Percentiles rank a stretch among this genome's conserved stretches.
These are phyloP conservation scores for Tuber borchii DNA, from an alignment of 495 filamentous ascomycete species.

Conservation along the genomic window DNA sequence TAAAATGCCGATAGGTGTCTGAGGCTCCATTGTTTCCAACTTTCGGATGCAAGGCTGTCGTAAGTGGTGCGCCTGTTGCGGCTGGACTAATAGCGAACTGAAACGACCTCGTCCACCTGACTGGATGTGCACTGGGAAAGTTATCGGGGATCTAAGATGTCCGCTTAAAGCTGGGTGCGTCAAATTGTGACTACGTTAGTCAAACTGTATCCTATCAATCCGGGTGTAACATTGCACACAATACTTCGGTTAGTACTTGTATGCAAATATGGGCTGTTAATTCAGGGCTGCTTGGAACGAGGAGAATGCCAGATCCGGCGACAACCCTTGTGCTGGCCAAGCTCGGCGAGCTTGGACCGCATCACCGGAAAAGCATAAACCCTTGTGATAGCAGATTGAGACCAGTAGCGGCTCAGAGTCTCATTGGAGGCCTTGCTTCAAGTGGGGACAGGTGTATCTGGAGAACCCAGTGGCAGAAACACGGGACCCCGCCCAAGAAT, in stretches of 20 bases:
- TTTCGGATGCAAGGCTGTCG: neutral
- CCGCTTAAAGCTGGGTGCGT: too few relatives aligned
- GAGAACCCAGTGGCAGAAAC: neutral
- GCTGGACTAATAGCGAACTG: neutral
- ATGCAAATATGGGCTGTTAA: neutral
- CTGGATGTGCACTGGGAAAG: neutral
- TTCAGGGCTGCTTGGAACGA: neutral
- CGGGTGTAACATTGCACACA: neutral
- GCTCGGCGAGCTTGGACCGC: neutral
- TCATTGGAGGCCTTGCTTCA: neutral
- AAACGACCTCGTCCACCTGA: neutral
- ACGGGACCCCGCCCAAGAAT: neutral
- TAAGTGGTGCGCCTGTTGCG: neutral
- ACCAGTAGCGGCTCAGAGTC: neutral
- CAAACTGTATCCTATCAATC: neutral
- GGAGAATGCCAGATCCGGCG: neutral
- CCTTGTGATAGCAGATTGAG: neutral
- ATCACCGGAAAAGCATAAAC: neutral
- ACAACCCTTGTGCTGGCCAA: neutral
- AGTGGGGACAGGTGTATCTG: neutral
- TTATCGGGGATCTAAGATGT: neutral
- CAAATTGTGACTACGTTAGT: neutral
- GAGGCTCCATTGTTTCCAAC: neutral
- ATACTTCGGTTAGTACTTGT: neutral
- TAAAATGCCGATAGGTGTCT: neutral